Base-by-base conservation (phyloP, 257 asterid genomes). In the Rauvolfia tetraphylla region DNA sequence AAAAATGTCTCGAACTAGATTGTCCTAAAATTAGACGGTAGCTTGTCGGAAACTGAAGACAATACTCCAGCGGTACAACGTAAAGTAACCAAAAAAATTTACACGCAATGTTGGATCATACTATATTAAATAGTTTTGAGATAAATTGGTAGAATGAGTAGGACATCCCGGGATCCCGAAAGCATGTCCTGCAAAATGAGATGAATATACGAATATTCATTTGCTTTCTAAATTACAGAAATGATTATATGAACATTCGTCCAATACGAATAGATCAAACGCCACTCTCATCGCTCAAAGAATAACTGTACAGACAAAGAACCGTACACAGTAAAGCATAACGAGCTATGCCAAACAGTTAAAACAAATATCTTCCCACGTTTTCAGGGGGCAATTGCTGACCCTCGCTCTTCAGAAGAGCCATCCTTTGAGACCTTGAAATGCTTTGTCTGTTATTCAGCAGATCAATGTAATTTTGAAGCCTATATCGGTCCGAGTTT, bases 401-500 rank as follows among this genome's bases (percentile, higher is more conserved):
- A 73, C 76, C 84, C 74, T 84, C 86, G 38, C 86, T 74, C 86
- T 87, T 89, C 78, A 84, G 84, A 39, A 86, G 76, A 67, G 92
- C 85, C 86, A 91, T 82, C 83, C 82, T 91, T 81, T 83, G 91
- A 62, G 93, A 91, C 82, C 81, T 84, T 27, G 95, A 90, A 71
- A 89, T 49, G 81, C 79, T 90, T 75, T 87, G 91, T 89, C 95
- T 84, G 87, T 87, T 88, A 68, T 79, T 89, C 77, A 88, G 86
- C 68, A 83, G 86, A 81, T 86, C 85, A 41, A 91, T 90, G 88
- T 91, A 91, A 76, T 74, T 89, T 81, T 79, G 87, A 71, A 91
- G 86, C 73, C 97, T 89, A 70, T 84, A 87, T 5, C 92, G 87
- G 77, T 90, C 98, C 0, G 96, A 87, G 84, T 86, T 89, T 68